Base-by-base conservation (phyloP, 2,329 filamentous ascomycete species). In the Neopestalotiopsis sp. region DNA sequence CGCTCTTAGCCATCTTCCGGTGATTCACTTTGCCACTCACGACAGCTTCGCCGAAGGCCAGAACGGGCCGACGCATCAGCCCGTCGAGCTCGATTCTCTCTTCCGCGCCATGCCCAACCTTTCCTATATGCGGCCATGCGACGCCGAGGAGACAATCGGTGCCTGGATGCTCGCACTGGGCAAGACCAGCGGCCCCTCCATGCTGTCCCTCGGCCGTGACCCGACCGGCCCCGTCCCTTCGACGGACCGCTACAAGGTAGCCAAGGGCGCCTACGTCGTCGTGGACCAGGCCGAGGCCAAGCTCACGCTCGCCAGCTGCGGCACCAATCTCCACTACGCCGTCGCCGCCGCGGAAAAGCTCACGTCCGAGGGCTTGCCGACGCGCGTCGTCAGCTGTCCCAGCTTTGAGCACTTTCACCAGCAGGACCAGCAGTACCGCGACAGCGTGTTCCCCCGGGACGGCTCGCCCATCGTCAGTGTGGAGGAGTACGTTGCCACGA, bases 61-160 rank as follows among this genome's bases (percentile, higher is more conserved):
- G 71, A 84, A 88, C 71, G 87, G 86, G 0, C 87, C 85, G 1
- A 88, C 87, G 0, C 87, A 89, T 70, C 86, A 89, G 72, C 86
- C 86, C 1, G 84, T 88, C 49, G 86, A 85, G 63, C 74, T 87
- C 0, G 83, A 84, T 38, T 77, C 82, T 0, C 76, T 88, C 2
- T 88, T 84, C 71, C 83, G 87, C 2, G 82, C 86, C 9, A 88
- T 88, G 86, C 86, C 86, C 0, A 87, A 88, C 69, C 70, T 88
- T 0, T 75, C 84, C 0, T 88, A 87, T 72, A 85, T 88, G 64
- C 83, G 87, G 0, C 86, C 87, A 0, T 80, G 81, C n/a, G 87
- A 89, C 67, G 81, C 80, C 61, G 85, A 88, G 72, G 86, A 89
- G 73, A 79, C 78, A 0, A 81, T 82, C 10, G 85, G 85, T 17